Evolutionary conservation across 2,329 filamentous ascomycete species (phyloP), one percentile per base, ranked within the genome.

Genomic region (Diaporthe citrichinensis): DNA sequence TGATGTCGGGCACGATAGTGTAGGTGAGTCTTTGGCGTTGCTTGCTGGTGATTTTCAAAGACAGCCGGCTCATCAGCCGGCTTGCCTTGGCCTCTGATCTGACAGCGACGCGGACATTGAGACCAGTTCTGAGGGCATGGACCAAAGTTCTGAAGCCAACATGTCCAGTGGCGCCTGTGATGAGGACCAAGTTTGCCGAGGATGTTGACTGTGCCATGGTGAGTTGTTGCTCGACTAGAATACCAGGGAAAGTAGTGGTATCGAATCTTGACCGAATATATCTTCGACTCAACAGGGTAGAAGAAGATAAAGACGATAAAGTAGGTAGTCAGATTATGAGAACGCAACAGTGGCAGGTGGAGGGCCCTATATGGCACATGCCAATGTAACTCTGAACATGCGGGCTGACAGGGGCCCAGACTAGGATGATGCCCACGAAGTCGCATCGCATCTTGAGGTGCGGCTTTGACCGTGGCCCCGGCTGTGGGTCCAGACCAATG

Each of bases 121-220:
- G 74, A 49, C 74, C 76, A 5, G 74, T 67, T n/a, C 74, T 71
- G 17, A 78, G 73, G 57, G 74, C 74, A 28, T 77, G 74, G 36
- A 77, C 49, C 23, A 78, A 72, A 8, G 74, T 76, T 9, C 72
- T 61, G 31, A 74, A 78, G 10, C 77, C 77, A 25, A 78, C 74
- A 34, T 79, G 83, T 25, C 78, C 76, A n/a, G 76, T 77, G n/a
- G 74, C 75, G 49, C 77, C 78, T 25, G 78, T 78, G 28, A 78
- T 77, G 28, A 78, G 68, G 8, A 75, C 65, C 39, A 78, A 23
- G n/a, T 55, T 57, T 20, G 57, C 14, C 44, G 41, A 41, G 6
- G 58, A 61, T 51, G 44, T 83, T 9, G 51, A 36, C 39, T 36
- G 36, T 31, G 71, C 71, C 59, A 67, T 73, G 5, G 9, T 67